Evolutionary conservation across 2,329 filamentous ascomycete genomes (phyloP).

Genomic region (Xylaria sp.): DNA sequence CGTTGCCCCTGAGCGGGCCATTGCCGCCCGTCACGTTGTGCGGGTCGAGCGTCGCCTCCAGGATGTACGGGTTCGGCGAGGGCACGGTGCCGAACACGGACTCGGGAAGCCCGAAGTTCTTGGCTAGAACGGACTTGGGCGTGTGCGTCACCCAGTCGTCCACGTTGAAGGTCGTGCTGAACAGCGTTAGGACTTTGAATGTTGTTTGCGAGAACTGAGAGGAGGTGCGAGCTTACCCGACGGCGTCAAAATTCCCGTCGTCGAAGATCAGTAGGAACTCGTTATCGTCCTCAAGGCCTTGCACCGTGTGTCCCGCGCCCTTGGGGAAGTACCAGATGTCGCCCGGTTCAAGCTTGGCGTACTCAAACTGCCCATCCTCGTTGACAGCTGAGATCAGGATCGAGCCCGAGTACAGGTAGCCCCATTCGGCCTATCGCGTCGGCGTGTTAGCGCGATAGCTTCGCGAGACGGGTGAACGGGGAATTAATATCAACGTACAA

Average conservation of each 20-base stretch:
- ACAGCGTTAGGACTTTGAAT: too few species aligned
- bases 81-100: slow-evolving; percentile 65
- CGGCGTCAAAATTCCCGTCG: slow-evolving; percentile 68
- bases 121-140: slow-evolving; percentile 66
- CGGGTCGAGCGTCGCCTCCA: slow-evolving; percentile 59
- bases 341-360: slow-evolving; percentile 61
- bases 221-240: slow-evolving; percentile 54
- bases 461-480: neutral
- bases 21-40: slow-evolving; percentile 53
- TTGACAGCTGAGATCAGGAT: slow-evolving; percentile 66
- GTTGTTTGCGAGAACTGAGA: too few species aligned
- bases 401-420: slow-evolving; percentile 61
- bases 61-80: slow-evolving; percentile 64
- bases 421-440: slow-evolving; percentile 64
- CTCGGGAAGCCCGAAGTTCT: slow-evolving; percentile 69
- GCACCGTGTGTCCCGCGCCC: slow-evolving; percentile 66
- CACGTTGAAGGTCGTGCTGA: slow-evolving; percentile 74
- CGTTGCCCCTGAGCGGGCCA: slow-evolving; percentile 58
- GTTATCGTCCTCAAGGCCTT: slow-evolving; percentile 69
- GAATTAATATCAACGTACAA: slow-evolving; percentile 51
- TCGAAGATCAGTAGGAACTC: slow-evolving; percentile 72
- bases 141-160: slow-evolving; percentile 74
- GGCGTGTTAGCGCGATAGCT: neutral
- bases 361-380: slow-evolving; percentile 62
- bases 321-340: slow-evolving; percentile 75